Conservation (phyloP, 352 stramenopile species). For the Globisporangium okanoganense region DNA sequence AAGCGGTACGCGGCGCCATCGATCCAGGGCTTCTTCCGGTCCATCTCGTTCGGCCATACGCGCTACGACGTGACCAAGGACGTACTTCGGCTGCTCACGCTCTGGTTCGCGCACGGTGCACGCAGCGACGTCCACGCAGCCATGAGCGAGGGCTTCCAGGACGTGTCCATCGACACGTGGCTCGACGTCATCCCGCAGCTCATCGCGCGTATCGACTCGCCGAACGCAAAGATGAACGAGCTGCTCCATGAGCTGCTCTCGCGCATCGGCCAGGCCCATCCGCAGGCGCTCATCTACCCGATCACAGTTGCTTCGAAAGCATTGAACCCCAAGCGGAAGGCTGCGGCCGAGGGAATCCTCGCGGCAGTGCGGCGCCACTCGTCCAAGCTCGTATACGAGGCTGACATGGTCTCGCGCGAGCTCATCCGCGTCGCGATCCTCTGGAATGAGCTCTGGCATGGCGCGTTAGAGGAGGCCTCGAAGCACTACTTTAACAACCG, state of each 20-base stretch:
- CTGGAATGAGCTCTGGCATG: conserved; percentile 99
- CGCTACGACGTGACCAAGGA: conserved; percentile 95
- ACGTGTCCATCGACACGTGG: conserved; percentile 97
- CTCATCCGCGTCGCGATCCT: conserved; percentile 99
- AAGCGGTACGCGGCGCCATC: conserved; percentile 89
- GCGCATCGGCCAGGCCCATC: conserved; percentile 92
- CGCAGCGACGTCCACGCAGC: conserved; percentile 84
- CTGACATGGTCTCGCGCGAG: conserved; percentile 94
- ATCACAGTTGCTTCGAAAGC: conserved; percentile 97
- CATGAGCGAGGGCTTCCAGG: conserved; percentile 87
- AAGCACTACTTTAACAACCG: conserved; percentile 97
- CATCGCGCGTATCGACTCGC: conserved; percentile 91
- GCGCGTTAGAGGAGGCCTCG: conserved; percentile 96
- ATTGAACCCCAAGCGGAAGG: conserved; percentile 86
- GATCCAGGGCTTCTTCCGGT: conserved; percentile 97
- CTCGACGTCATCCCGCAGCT: conserved; percentile 98
- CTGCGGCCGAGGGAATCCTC: conserved; percentile 94
- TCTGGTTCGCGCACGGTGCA: conserved; percentile 98
- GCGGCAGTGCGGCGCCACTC: conserved; percentile 94
- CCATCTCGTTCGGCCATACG: conserved; percentile 95
- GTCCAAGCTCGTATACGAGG: conserved; percentile 96
- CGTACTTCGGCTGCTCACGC: conserved; percentile 97
- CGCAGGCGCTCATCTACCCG: conserved; percentile 99
- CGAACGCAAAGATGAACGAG: conserved; percentile 74
- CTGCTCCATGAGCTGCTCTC: conserved; percentile 87